These are phyloP conservation scores for Beauveria brongniartii DNA, from an alignment of 2,329 filamentous ascomycete species.

Conservation along the genomic window DNA sequence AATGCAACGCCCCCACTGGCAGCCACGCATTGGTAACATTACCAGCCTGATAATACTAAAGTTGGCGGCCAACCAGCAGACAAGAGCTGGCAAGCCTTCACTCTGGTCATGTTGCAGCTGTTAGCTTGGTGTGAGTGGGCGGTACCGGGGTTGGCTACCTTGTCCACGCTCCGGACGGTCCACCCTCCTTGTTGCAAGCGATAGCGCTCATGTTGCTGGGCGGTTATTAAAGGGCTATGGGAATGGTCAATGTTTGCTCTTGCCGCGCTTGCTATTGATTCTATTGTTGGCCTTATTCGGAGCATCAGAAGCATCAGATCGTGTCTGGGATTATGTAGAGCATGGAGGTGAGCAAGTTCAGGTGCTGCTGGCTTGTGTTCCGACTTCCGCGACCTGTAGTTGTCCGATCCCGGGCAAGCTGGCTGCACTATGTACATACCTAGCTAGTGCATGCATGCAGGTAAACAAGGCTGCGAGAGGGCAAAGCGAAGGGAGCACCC, in stretches of 20 bases:
- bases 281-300: background rate
- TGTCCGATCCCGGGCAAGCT: background rate
- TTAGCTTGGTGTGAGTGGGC: conserved; percentile 9
- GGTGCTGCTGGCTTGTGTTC: background rate
- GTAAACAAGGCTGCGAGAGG: background rate
- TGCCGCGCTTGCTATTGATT: background rate
- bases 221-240: background rate
- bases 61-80: background rate
- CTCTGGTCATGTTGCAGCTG: background rate
- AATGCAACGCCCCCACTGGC: conserved; percentile 7
- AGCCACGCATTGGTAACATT: background rate
- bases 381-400: conserved; percentile 5
- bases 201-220: background rate
- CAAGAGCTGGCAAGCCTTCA: background rate
- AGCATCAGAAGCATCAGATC: too few species aligned
- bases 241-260: background rate
- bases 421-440: background rate
- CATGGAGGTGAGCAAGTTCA: background rate
- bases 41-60: background rate
- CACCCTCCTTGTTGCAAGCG: background rate
- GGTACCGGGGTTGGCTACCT: background rate
- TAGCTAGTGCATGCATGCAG: background rate
- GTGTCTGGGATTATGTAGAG: too few species aligned
- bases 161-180: conserved; percentile 1
- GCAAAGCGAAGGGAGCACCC: background rate